Conservation (phyloP, 78 protist genomes). For the Protostelium mycophagum region DNA sequence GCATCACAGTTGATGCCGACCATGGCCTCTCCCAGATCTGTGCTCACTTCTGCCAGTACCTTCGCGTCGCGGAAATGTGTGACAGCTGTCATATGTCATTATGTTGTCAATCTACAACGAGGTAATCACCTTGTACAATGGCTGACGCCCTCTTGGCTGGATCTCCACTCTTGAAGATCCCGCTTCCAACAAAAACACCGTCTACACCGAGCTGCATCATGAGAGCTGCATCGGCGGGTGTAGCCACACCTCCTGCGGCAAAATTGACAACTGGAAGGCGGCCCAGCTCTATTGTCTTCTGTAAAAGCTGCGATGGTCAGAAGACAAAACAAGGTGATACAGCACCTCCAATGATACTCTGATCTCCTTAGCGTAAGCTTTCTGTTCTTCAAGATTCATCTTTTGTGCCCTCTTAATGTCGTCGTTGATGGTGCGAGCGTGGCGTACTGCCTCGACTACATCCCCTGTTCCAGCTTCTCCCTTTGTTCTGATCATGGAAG, state of each 20-base stretch:
- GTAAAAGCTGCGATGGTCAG: background rate
- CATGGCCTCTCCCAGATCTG: constrained; percentile 82
- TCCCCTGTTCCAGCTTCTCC: constrained; percentile 95
- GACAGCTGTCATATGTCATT: constrained; percentile 49
- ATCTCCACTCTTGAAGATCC: constrained; percentile 90
- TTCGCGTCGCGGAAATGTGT: constrained; percentile 84
- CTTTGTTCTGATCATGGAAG: constrained; percentile 95
- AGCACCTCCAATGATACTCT: constrained; percentile 84
- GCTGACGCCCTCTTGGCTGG: constrained; percentile 91
- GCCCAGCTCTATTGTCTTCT: constrained; percentile 73
- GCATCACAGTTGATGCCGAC: constrained; percentile 78
- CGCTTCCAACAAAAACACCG: constrained; percentile 94
- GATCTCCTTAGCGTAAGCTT: constrained; percentile 83
- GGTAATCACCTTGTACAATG: constrained; percentile 64
- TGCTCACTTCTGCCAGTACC: constrained; percentile 65
- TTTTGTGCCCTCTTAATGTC: constrained; percentile 63
- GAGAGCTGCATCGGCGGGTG: constrained; percentile 96
- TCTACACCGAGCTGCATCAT: constrained; percentile 96
- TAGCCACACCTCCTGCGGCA: constrained; percentile 97
- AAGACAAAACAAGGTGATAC: no score
- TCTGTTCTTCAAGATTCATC: constrained; percentile 88
- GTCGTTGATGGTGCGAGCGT: constrained; percentile 72
- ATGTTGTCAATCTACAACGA: background rate
- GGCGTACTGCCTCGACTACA: constrained; percentile 95
- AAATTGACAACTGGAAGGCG: constrained; percentile 96